Conservation (phyloP, 2,329 filamentous ascomycete species). For the Herpomyces periplanetae region DNA sequence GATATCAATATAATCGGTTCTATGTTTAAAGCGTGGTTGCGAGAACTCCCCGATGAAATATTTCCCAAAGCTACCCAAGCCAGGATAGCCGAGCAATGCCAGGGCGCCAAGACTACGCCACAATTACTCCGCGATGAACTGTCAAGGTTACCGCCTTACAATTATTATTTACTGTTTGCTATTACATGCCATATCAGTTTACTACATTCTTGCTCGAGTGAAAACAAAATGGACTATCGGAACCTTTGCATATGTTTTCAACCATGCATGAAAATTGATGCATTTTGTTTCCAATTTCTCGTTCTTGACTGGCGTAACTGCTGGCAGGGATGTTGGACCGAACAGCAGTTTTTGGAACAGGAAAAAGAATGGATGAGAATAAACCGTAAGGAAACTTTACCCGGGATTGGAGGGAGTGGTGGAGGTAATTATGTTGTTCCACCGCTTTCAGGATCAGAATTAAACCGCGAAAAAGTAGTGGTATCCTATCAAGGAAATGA, state of each 20-base stretch:
- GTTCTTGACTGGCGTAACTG: slow-evolving; percentile 85
- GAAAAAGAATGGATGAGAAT: too few species aligned
- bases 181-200: slow-evolving; percentile 85
- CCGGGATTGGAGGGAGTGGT: too few species aligned
- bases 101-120: slow-evolving; percentile 36
- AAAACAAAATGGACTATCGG: slow-evolving; percentile 93
- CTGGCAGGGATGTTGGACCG: slow-evolving; percentile 81
- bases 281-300: slow-evolving; percentile 72
- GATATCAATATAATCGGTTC: slow-evolving; percentile 90
- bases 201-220: slow-evolving; percentile 54
- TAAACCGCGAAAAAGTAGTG: too few species aligned
- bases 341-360: slow-evolving; percentile 33
- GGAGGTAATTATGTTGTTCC: too few species aligned
- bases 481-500: too few species aligned
- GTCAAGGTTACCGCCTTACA: slow-evolving; percentile 72
- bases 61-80: slow-evolving; percentile 55
- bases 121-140: slow-evolving; percentile 62
- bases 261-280: slow-evolving; percentile 80
- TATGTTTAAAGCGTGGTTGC: slow-evolving; percentile 80
- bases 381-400: too few species aligned
- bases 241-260: slow-evolving; percentile 91
- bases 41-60: slow-evolving; percentile 69
- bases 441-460: too few species aligned
- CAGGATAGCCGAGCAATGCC: slow-evolving; percentile 36
- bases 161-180: slow-evolving; percentile 86